Base-by-base conservation (phyloP, 805 yeast genomes). In the Tetrapisispora iriomotensis region DNA sequence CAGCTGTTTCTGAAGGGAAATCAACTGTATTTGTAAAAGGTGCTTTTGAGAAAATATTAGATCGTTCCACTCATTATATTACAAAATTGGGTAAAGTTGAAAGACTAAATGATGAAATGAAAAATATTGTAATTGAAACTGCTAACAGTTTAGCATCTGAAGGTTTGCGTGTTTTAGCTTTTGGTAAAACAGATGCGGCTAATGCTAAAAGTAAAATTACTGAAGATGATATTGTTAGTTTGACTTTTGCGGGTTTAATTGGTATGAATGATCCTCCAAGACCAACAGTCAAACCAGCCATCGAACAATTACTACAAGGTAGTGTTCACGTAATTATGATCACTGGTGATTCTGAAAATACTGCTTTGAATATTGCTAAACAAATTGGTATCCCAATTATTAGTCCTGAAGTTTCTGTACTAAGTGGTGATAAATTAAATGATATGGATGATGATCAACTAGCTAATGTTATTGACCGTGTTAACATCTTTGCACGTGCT, bases 241-340 rank as follows among this genome's bases (percentile, higher is more conserved):
- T 92, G 48, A 68, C 75, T 2, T 90, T 90, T 54, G 72, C 83
- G 47, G 99, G 99, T 10, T 64, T 92, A 33, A 70, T 86, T 46
- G 97, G 96, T 40, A 87, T 92, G 95, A 86, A 85, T 52, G 99
- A 92, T 63, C 99, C 99, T 8, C 99, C 99, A 41, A 76, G 98
- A 54, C 82, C 88, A 8, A 78, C 81, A 45, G 97, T 92, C 3
- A 72, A 75, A 36, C 66, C 70, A 36, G 82, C 96, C 2, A 74
- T 92, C 42, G 73, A 82, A 28, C 70, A 77, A 46, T 70, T 92
- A 41, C 70, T 87, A 67, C 78, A 78, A 54, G 96, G 97, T 45
- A 95, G 97, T 32, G 98, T 92, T 30, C 94, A 86, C 54, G 86
- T 92, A n/a, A 84, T 92, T 37, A 92, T 92, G 97, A 90, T 92